These are phyloP conservation scores for Stachybotrys echinatus DNA, from an alignment of 2,329 filamentous ascomycete species.

Conservation along the genomic window DNA sequence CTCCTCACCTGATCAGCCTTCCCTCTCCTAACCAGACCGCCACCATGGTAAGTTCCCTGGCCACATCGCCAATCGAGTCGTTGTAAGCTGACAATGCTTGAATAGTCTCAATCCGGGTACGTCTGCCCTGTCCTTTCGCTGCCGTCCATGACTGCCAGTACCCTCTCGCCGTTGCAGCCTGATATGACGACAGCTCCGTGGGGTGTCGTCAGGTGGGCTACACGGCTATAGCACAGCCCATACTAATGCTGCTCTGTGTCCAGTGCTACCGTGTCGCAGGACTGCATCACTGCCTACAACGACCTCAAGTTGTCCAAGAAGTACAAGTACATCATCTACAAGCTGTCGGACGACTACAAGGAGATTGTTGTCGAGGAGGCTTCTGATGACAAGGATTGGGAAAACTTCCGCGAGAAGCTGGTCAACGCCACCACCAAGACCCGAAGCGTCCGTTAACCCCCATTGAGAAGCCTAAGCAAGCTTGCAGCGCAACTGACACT, in stretches of 20 bases:
- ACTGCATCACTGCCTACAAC: slow-evolving; percentile 70
- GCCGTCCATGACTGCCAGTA: background rate
- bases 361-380: slow-evolving; percentile 76
- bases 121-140: slow-evolving; percentile 26
- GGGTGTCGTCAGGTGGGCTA: background rate
- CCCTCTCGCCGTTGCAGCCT: slow-evolving; percentile 4
- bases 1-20: slow-evolving; percentile 19
- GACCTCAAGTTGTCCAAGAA: slow-evolving; percentile 78
- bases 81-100: background rate
- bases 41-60: slow-evolving; percentile 33
- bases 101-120: slow-evolving; percentile 65
- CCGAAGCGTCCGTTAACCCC: slow-evolving; percentile 49
- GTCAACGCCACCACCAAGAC: slow-evolving; percentile 67
- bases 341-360: slow-evolving; percentile 78
- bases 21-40: slow-evolving; percentile 16
- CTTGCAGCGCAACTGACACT: background rate
- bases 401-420: slow-evolving; percentile 71
- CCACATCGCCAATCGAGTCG: slow-evolving; percentile 1
- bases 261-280: slow-evolving; percentile 67
- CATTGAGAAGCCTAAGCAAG: background rate
- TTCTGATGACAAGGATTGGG: slow-evolving; percentile 62
- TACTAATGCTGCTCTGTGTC: background rate
- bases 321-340: slow-evolving; percentile 84
- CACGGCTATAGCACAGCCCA: too few species aligned
- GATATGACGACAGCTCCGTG: background rate